Percentiles rank a stretch among this genome's conserved stretches.
Evolutionary conservation across 2,329 filamentous ascomycete species (phyloP).

Genomic region (Epichloe hybrida): DNA sequence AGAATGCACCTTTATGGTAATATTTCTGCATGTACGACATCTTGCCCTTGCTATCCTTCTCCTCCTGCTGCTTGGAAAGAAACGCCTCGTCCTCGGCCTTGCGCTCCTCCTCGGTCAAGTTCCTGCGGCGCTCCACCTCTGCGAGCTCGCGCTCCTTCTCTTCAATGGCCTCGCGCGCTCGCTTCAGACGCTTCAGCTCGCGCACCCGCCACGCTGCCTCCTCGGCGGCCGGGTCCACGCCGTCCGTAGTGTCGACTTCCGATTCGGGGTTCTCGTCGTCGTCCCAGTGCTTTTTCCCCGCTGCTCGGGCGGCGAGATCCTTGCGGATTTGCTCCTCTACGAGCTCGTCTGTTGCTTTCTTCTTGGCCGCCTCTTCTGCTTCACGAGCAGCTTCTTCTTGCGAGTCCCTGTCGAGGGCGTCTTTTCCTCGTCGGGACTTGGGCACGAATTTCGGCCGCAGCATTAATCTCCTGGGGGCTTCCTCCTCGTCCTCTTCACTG

Average conservation of each 20-base stretch:
- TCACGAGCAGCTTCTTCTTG: conserved; percentile 21
- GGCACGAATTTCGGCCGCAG: conserved; percentile 51
- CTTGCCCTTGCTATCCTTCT: conserved; percentile 64
- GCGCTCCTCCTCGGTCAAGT: conserved; percentile 76
- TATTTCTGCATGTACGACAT: conserved; percentile 92
- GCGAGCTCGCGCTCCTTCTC: conserved; percentile 71
- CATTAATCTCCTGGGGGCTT: conserved; percentile 37
- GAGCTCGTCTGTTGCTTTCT: conserved; percentile 61
- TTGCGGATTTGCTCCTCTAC: conserved; percentile 83
- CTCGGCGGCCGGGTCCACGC: conserved; percentile 74
- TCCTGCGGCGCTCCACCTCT: conserved; percentile 76
- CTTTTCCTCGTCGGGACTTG: conserved; percentile 36
- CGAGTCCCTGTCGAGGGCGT: conserved; percentile 15
- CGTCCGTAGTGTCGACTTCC: conserved; percentile 82
- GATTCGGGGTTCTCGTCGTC: conserved; percentile 56
- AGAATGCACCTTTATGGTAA: conserved; percentile 94
- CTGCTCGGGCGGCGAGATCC: conserved; percentile 59
- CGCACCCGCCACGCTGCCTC: conserved; percentile 87
- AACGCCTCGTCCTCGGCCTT: conserved; percentile 71
- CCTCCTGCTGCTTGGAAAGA: conserved; percentile 64
- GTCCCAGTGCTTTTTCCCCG: conserved; percentile 76
- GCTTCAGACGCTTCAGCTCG: conserved; percentile 77
- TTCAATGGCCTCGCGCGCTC: conserved; percentile 76
- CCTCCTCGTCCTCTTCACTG: conserved; percentile 20
- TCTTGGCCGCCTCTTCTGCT: conserved; percentile 48